phyloP scores from a whole-genome alignment of 2,329 filamentous ascomycete species.

The Arthroderma sp. region DNA sequence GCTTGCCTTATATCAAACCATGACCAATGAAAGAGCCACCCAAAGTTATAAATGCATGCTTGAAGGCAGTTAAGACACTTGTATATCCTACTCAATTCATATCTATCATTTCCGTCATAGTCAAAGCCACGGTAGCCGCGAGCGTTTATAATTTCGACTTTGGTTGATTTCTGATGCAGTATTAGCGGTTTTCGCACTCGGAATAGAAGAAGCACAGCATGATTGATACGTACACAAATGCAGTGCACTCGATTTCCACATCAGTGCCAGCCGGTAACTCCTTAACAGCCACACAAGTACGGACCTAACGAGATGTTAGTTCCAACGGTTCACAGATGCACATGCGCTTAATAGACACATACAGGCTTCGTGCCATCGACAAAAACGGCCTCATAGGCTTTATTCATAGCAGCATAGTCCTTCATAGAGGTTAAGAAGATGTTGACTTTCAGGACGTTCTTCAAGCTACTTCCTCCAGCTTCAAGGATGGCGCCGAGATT shows the following conservation, averaged over 20 bases:
- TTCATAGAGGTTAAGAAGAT: slow-evolving; percentile 54
- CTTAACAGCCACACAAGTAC: slow-evolving; percentile 9
- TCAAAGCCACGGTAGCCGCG: no score
- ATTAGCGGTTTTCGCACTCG: no score
- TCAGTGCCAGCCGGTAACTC: slow-evolving; percentile 7
- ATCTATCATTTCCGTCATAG: no score
- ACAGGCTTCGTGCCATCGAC: slow-evolving; percentile 7
- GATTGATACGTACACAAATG: neutral
- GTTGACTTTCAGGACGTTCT: slow-evolving; percentile 54
- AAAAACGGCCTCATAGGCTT: slow-evolving; percentile 59
- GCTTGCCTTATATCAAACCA: no score
- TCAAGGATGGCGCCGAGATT: slow-evolving; percentile 49
- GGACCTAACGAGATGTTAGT: neutral
- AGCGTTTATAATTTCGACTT: no score
- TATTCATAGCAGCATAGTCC: slow-evolving; percentile 65
- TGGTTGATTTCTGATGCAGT: no score
- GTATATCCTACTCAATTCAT: no score
- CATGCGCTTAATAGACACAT: neutral
- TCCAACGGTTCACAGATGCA: no score
- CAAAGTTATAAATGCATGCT: no score
- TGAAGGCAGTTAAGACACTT: no score
- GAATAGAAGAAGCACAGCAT: no score
- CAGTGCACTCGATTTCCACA: slow-evolving; percentile 8
- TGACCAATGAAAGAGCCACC: no score
- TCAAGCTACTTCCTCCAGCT: slow-evolving; percentile 45